Evolutionary conservation across 2,329 filamentous ascomycete genomes (phyloP), one percentile per base, ranked within the genome.

Genomic region (Colletotrichum sp.): DNA sequence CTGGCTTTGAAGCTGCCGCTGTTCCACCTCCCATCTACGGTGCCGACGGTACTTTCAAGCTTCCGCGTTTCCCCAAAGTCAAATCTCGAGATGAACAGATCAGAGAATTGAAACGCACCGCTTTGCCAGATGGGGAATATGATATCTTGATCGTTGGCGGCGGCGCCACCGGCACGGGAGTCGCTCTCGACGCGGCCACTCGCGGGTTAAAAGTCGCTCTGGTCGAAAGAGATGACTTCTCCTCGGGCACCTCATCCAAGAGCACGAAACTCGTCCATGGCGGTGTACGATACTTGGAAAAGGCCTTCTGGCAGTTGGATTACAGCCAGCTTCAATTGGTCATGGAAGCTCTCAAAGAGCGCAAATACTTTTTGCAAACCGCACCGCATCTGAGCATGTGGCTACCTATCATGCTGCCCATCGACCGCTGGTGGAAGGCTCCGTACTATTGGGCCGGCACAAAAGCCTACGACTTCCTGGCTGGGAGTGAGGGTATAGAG

Each of bases 401-500:
- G 92, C 88, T 95, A 26, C 93, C 93, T 28, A 95, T 95, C 80
- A 95, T 95, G 93, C 87, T 95, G 77, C 93, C 93, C 6, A 87
- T 95, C 74, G 91, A 94, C 83, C 92, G 92, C 82, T 95, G 93
- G 93, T 95, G 93, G 92, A 93, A 95, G 83, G 93, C 91, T 26
- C 93, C 93, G 8, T 95, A 95, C 85, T 95, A 94, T 83, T 95
- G 93, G 93, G 91, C 89, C 52, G 93, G 93, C 67, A 94, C 93
- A 76, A 98, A 98, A 84, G 91, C 92, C 79, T 98, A 98, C 85
- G 95, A 98, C 85, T 92, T 96, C 80, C 89, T 98, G 78, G 95
- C 95, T 80, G 95, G 95, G 16, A 93, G 93, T 55, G 95, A 98
- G 84, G 95, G 95, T 71, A 96, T 98, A 81, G 95, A 98, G 85